Percentiles rank a stretch among this genome's conserved stretches.
phyloP scores from a whole-genome alignment of 2,329 filamentous ascomycete genomes.

The Exserohilum turcica region DNA sequence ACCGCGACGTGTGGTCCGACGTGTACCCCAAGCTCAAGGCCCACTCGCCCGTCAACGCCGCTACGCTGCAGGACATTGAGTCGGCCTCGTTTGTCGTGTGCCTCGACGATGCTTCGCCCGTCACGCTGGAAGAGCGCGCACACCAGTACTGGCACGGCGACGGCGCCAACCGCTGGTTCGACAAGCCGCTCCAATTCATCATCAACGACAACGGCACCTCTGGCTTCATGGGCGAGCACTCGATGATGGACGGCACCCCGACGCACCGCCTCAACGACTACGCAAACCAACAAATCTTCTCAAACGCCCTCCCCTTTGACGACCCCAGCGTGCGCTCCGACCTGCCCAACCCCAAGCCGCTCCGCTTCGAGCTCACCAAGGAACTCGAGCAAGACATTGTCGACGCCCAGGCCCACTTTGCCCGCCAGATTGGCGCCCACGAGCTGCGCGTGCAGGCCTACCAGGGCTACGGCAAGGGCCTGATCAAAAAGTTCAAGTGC shows the following conservation, averaged over 20 bases:
- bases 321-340: slow-evolving; percentile 77
- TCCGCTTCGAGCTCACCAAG: slow-evolving; percentile 79
- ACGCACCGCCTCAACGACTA: slow-evolving; percentile 97
- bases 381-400: slow-evolving; percentile 79
- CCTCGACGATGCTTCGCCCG: slow-evolving; percentile 86
- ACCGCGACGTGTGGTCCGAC: slow-evolving; percentile 91
- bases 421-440: slow-evolving; percentile 79
- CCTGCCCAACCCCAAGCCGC: slow-evolving; percentile 76
- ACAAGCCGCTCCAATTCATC: slow-evolving; percentile 98
- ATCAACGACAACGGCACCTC: slow-evolving; percentile 97
- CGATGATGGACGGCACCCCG: slow-evolving; percentile 99
- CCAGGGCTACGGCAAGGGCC: slow-evolving; percentile 94
- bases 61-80: slow-evolving; percentile 80
- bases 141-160: slow-evolving; percentile 99
- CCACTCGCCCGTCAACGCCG: slow-evolving; percentile 76
- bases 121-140: slow-evolving; percentile 93
- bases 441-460: slow-evolving; percentile 93
- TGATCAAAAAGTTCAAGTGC: slow-evolving; percentile 99
- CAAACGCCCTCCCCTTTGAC: slow-evolving; percentile 90
- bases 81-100: slow-evolving; percentile 89
- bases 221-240: slow-evolving; percentile 98
- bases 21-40: slow-evolving; percentile 68
- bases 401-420: slow-evolving; percentile 78
- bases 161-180: slow-evolving; percentile 93
- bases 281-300: slow-evolving; percentile 87